These are phyloP conservation scores for Cyclotella kingstonii DNA, from an alignment of 108 stramenopile genomes.

Conservation along the genomic window DNA sequence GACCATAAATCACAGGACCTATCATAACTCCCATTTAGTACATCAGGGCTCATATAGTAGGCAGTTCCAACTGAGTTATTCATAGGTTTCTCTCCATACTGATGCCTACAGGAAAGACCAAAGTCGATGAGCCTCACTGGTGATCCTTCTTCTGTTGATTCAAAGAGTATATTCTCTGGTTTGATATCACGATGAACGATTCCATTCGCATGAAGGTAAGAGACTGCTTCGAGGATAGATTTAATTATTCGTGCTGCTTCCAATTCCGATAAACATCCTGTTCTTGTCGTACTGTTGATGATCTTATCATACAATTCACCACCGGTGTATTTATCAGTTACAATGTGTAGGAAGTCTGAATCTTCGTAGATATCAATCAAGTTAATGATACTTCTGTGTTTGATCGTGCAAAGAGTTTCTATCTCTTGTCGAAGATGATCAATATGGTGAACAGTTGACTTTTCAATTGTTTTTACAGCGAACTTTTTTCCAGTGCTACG, in stretches of 20 bases:
- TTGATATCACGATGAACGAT: conserved; percentile 97
- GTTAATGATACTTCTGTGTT: conserved; percentile 35
- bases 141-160: conserved; percentile 29
- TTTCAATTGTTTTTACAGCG: conserved; percentile 64
- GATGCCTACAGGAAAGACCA: conserved; percentile 19
- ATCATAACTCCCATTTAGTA: conserved; percentile 71
- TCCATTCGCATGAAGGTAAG: conserved; percentile 89
- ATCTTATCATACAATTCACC: conserved; percentile 93
- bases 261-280: conserved; percentile 72
- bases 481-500: conserved; percentile 38
- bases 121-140: conserved; percentile 28
- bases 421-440: conserved; percentile 29
- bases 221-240: conserved; percentile 59
- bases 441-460: conserved; percentile 25
- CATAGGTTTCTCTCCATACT: conserved; percentile 39
- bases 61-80: conserved; percentile 70
- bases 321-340: conserved; percentile 73
- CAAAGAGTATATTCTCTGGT: conserved; percentile 82
- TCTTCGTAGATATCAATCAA: conserved; percentile 82
- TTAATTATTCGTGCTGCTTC: conserved; percentile 61
- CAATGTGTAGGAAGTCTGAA: conserved; percentile 51
- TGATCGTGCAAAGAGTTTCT: conserved; percentile 8
- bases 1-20: conserved; percentile 83
- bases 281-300: conserved; percentile 62
- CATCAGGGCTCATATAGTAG: conserved; percentile 85